These are phyloP conservation scores for Blakeslea trispora DNA, from an alignment of 371 early-diverging fungal species.

Conservation along the genomic window DNA sequence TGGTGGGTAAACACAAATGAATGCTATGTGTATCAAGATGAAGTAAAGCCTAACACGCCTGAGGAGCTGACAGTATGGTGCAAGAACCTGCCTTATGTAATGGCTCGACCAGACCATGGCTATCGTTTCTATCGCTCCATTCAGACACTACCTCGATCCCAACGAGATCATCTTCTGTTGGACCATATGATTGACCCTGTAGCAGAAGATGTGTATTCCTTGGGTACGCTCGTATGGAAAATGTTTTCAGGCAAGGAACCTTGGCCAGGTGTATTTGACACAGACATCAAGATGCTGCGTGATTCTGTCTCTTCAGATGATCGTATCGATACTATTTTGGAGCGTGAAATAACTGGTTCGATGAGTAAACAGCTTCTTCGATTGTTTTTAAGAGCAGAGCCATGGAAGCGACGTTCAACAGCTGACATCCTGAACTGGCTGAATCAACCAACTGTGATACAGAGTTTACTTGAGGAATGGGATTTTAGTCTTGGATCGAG, in stretches of 20 bases:
- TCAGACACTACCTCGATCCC: constrained; percentile 56
- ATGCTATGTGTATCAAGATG: constrained; percentile 33
- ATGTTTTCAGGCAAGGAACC: constrained; percentile 64
- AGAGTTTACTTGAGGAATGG: constrained; percentile 39
- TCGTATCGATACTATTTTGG: constrained; percentile 49
- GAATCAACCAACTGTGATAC: constrained; percentile 27
- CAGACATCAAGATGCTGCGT: constrained; percentile 57
- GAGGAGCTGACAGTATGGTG: constrained; percentile 51
- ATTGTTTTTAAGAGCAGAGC: constrained; percentile 42
- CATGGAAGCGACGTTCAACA: constrained; percentile 49
- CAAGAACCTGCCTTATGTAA: constrained; percentile 48
- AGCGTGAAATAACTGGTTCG: constrained; percentile 48
- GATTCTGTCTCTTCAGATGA: constrained; percentile 51
- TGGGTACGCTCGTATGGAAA: constrained; percentile 63
- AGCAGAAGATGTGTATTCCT: constrained; percentile 64
- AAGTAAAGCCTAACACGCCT: constrained; percentile 33
- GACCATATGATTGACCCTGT: constrained; percentile 55
- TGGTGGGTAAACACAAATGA: constrained; percentile 55
- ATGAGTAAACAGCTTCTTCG: constrained; percentile 46
- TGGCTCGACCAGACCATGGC: constrained; percentile 61
- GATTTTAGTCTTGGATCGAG: constrained; percentile 6
- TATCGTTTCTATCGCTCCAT: constrained; percentile 61
- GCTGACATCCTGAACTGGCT: constrained; percentile 48
- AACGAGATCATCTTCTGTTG: constrained; percentile 44
- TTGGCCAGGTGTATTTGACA: constrained; percentile 65